Percentiles rank a stretch among this genome's conserved stretches.
Evolutionary conservation across 768 basidiomycete genomes (phyloP).

Genomic region (Leccinum disarticulatum): DNA sequence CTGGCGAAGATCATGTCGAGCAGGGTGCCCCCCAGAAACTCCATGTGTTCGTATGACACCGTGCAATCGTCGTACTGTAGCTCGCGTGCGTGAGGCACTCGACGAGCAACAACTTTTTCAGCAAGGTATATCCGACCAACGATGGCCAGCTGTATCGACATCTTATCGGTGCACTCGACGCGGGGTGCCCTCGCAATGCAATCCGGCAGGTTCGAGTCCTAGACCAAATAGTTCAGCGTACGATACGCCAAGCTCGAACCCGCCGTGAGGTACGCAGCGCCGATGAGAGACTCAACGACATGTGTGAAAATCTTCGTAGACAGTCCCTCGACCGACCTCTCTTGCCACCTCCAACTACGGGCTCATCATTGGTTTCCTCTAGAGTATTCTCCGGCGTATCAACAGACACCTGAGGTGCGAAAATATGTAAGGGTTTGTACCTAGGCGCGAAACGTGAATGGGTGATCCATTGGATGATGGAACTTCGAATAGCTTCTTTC

Average conservation of each 20-base stretch:
- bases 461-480: constrained; percentile 68
- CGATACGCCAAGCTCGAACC: constrained; percentile 58
- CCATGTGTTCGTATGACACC: constrained; percentile 71
- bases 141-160: constrained; percentile 50
- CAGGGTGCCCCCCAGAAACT: constrained; percentile 73
- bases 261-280: constrained; percentile 72
- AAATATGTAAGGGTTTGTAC: constrained; percentile 39
- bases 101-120: constrained; percentile 58
- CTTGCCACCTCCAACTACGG: constrained; percentile 23
- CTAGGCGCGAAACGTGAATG: constrained; percentile 44
- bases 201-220: constrained; percentile 46
- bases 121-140: constrained; percentile 72
- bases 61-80: constrained; percentile 64
- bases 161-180: too few species aligned
- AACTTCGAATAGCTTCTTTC: constrained; percentile 54
- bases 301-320: constrained; percentile 87
- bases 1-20: constrained; percentile 72
- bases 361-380: constrained; percentile 30
- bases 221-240: constrained; percentile 59
- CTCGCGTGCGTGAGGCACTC: constrained; percentile 75
- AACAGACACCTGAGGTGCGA: constrained; percentile 1
- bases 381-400: constrained; percentile 1
- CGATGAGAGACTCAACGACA: constrained; percentile 80
- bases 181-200: constrained; percentile 44
- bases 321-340: constrained; percentile 35